phyloP scores from a whole-genome alignment of 805 yeast species.

The Teunomyces panamensis region DNA sequence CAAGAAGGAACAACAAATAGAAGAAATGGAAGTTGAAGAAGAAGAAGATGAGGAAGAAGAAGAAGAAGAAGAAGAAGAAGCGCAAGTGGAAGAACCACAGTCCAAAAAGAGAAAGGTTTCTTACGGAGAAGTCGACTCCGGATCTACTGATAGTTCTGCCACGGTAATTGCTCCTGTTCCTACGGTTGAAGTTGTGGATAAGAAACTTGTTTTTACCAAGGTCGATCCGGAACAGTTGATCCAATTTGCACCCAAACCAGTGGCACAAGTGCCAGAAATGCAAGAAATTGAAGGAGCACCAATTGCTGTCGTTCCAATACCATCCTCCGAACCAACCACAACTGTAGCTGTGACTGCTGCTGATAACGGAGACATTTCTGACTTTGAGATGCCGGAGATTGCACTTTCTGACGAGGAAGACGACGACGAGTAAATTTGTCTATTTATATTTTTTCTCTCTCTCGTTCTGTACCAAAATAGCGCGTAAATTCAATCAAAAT shows the following conservation, averaged over 20 bases:
- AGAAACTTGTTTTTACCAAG: slow-evolving; percentile 1
- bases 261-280: slow-evolving; percentile 4
- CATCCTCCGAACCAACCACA: slow-evolving; percentile 3
- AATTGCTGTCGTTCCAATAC: slow-evolving; percentile 7
- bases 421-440: slow-evolving; percentile 31
- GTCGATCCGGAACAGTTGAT: slow-evolving; percentile 5
- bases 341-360: not conserved
- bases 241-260: slow-evolving; percentile 8
- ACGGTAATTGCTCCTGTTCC: not conserved
- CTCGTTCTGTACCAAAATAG: not conserved
- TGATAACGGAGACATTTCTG: slow-evolving; percentile 35
- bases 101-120: slow-evolving; percentile 4
- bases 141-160: not conserved
- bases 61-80: slow-evolving; percentile 1
- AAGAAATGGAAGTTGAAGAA: slow-evolving; percentile 1
- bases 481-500: not conserved
- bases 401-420: slow-evolving; percentile 37
- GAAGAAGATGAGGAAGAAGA: not conserved
- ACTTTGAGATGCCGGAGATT: slow-evolving; percentile 51
- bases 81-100: not conserved
- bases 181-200: not conserved
- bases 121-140: slow-evolving; percentile 1
- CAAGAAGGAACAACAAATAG: slow-evolving; percentile 11
- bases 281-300: slow-evolving; percentile 5
- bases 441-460: no score